Conservation (phyloP, 2,329 filamentous ascomycete species). For the Fusarium sp. region DNA sequence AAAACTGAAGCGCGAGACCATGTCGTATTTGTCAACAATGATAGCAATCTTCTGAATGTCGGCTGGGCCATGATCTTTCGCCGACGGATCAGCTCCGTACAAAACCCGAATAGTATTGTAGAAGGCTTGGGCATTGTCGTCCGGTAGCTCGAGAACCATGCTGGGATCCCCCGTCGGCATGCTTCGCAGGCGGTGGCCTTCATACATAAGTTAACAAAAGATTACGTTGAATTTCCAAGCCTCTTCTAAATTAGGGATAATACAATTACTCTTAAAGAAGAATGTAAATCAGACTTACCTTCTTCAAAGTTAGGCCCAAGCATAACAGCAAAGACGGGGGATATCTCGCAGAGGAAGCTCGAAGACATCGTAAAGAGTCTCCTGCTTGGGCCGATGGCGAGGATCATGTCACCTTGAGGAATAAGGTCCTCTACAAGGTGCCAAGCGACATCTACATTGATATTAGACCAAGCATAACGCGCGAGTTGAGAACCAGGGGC, state of each 20-base stretch:
- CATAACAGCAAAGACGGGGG: slow-evolving; percentile 31
- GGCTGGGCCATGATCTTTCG: slow-evolving; percentile 10
- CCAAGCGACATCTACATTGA: neutral
- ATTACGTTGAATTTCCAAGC: too few species aligned
- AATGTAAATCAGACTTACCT: too few species aligned
- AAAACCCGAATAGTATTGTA: slow-evolving; percentile 13
- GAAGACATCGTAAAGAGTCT: slow-evolving; percentile 33
- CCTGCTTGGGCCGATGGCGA: slow-evolving; percentile 29
- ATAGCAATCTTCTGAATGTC: slow-evolving; percentile 25
- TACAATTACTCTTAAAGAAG: too few species aligned
- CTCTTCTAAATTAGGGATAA: too few species aligned
- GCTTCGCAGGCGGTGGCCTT: slow-evolving; percentile 14
- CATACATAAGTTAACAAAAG: too few species aligned
- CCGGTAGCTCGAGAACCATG: slow-evolving; percentile 28
- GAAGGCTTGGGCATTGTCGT: slow-evolving; percentile 17
- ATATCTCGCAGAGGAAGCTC: slow-evolving; percentile 38
- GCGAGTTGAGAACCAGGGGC: neutral
- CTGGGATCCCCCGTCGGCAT: neutral
- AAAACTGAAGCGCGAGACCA: slow-evolving; percentile 24
- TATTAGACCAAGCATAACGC: slow-evolving; percentile 16
- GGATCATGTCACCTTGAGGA: slow-evolving; percentile 35
- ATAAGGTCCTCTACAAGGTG: slow-evolving; percentile 4
- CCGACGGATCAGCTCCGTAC: slow-evolving; percentile 21
- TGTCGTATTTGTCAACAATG: slow-evolving; percentile 32
- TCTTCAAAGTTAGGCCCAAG: slow-evolving; percentile 22